A percentile compares a stretch with the other conserved stretches of the same genome.
Evolutionary conservation across 345 rosid genomes (phyloP).

Genomic region (Erodium maritimum): DNA sequence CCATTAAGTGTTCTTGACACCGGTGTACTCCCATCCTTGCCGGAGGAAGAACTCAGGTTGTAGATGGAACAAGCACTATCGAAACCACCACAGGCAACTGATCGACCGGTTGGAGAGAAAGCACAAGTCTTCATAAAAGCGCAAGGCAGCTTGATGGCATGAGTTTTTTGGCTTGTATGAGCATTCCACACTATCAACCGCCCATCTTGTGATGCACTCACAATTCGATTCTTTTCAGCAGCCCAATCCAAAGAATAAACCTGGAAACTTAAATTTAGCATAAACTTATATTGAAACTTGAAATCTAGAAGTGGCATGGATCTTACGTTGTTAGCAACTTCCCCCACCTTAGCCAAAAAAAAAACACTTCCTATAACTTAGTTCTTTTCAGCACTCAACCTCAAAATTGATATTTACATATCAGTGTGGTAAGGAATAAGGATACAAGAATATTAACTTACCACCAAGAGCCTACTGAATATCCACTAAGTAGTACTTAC

Average conservation of each 20-base stretch:
- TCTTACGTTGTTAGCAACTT: too few species aligned
- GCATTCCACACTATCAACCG: constrained; percentile 94
- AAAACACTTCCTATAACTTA: too few species aligned
- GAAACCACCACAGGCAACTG: constrained; percentile 95
- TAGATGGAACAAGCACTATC: constrained; percentile 89
- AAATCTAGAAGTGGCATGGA: not conserved
- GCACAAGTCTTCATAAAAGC: constrained; percentile 99
- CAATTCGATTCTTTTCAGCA: constrained; percentile 67
- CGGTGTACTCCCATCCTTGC: constrained; percentile 66
- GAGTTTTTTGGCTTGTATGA: constrained; percentile 90
- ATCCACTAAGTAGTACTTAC: too few species aligned
- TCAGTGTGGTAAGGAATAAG: too few species aligned
- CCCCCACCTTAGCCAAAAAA: too few species aligned
- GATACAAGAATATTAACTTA: too few species aligned
- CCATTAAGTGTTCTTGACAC: constrained; percentile 77
- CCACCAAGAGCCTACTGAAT: too few species aligned
- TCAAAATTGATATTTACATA: too few species aligned
- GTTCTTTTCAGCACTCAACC: too few species aligned
- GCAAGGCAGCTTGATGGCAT: constrained; percentile 89
- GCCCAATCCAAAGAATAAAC: constrained; percentile 93
- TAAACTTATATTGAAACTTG: not conserved
- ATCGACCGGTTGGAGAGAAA: constrained; percentile 83
- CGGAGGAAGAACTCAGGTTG: constrained; percentile 72
- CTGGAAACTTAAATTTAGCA: constrained; percentile 20
- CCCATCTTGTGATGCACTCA: constrained; percentile 96